Evolutionary conservation across 164 flowering plant species (phyloP).

Genomic region (Vitis riparia): DNA sequence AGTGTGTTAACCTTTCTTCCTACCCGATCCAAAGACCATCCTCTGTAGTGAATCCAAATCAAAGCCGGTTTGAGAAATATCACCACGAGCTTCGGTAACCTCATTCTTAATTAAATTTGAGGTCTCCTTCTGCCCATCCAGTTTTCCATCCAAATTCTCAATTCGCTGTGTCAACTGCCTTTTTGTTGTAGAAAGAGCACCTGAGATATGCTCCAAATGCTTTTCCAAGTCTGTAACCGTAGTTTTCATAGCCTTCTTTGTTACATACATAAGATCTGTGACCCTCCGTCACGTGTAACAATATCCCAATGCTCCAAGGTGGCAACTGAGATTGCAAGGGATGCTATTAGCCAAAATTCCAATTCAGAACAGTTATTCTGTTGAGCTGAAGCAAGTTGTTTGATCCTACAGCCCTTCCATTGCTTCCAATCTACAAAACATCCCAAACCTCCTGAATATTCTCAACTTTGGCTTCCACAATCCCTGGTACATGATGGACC

Average conservation of each 20-base stretch:
- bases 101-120: constrained; percentile 53
- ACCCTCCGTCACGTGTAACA: no score
- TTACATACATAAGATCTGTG: constrained; percentile 87
- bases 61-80: constrained; percentile 46
- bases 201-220: constrained; percentile 70
- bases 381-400: no score
- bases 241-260: constrained; percentile 77
- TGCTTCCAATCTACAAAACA: no score
- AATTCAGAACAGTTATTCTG: no score
- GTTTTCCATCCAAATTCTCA: constrained; percentile 74
- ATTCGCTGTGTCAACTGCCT: constrained; percentile 82
- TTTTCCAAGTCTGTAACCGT: constrained; percentile 85
- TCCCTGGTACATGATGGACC: no score
- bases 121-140: constrained; percentile 70
- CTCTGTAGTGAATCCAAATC: constrained; percentile 48
- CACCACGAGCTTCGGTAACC: constrained; percentile 49
- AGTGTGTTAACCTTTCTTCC: constrained; percentile 65
- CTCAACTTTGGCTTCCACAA: neutral
- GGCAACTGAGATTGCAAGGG: no score
- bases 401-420: no score
- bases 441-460: no score
- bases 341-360: no score
- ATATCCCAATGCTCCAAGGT: no score
- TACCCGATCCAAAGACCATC: constrained; percentile 57
- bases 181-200: constrained; percentile 77